Conservation (phyloP, 2,329 filamentous ascomycete species). For the Botrytis squamosa region DNA sequence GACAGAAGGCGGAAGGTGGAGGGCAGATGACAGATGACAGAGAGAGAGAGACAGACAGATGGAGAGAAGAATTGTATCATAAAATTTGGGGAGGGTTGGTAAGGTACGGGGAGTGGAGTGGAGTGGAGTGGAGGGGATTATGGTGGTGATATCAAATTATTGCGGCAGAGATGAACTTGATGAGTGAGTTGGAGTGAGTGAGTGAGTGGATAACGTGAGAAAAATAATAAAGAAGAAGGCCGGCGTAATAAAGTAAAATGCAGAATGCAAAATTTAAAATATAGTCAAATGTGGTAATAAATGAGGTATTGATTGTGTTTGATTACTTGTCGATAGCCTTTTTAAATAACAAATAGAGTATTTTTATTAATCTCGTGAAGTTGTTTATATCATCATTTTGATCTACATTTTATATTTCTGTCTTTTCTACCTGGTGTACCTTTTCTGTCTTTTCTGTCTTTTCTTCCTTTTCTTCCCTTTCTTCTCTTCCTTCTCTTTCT, state of each 20-base stretch:
- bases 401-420: neutral
- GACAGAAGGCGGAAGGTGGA: neutral
- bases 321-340: neutral
- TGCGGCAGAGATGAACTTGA: neutral
- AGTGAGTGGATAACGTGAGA: neutral
- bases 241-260: neutral
- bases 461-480: neutral
- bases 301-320: neutral
- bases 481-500: neutral
- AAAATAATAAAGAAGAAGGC: constrained; percentile 7
- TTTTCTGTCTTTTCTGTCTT: neutral
- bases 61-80: neutral
- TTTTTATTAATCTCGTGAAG: neutral
- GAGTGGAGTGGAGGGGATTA: neutral
- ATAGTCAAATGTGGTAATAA: neutral
- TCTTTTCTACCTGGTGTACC: neutral
- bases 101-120: neutral
- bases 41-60: neutral
- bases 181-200: neutral
- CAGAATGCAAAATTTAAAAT: neutral
- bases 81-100: neutral
- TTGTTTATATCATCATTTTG: neutral
- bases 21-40: neutral
- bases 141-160: neutral
- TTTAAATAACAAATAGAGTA: neutral